Evolutionary conservation across 169 alveolate genomes (phyloP).

Genomic region (Plasmodium gaboni): DNA sequence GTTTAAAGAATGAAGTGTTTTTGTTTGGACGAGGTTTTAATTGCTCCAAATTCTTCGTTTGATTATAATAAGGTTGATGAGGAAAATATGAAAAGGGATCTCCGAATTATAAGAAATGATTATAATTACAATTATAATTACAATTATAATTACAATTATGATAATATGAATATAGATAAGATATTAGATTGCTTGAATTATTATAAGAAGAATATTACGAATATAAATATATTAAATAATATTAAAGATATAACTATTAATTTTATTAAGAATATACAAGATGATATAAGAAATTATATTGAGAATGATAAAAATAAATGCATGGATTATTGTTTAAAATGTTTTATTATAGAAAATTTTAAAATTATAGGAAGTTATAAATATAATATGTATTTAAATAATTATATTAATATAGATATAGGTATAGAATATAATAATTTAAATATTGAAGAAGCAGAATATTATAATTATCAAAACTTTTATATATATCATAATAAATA

Average conservation of each 20-base stretch:
- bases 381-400: slow-evolving; percentile 26
- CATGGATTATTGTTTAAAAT: not conserved
- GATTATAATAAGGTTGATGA: slow-evolving; percentile 7
- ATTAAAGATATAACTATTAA: slow-evolving; percentile 21
- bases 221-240: slow-evolving; percentile 13
- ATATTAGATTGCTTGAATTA: slow-evolving; percentile 11
- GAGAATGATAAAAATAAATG: slow-evolving; percentile 2
- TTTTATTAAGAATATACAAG: slow-evolving; percentile 14
- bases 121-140: not conserved
- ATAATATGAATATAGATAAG: not conserved
- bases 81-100: not conserved
- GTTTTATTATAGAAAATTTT: slow-evolving; percentile 15
- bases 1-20: not conserved
- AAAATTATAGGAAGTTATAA: slow-evolving; percentile 43
- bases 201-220: slow-evolving; percentile 34
- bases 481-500: slow-evolving; percentile 32
- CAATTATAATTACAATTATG: not conserved
- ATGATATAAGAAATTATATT: slow-evolving; percentile 9
- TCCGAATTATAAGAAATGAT: not conserved
- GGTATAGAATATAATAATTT: slow-evolving; percentile 32
- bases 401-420: slow-evolving; percentile 18
- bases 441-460: slow-evolving; percentile 7
- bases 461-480: slow-evolving; percentile 23
- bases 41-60: not conserved
- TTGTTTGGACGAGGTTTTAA: not conserved